Evolutionary conservation across 2,329 filamentous ascomycete genomes (phyloP), one percentile per base, ranked within the genome.

Genomic region (Rasamsonia emersonii): DNA sequence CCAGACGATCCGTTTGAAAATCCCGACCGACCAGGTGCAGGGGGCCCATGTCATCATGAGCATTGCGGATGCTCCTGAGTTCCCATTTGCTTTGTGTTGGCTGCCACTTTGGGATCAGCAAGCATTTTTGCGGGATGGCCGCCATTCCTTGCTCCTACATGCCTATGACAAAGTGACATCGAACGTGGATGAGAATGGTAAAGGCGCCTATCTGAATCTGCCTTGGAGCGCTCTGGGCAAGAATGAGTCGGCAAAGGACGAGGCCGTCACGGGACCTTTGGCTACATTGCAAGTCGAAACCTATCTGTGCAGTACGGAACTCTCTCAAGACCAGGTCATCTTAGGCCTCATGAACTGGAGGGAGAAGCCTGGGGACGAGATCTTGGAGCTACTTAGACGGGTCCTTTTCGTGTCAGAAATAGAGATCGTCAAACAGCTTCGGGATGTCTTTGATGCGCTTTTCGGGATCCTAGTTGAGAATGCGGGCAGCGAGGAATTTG

Each of bases 341-440:
- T 65, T 95, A 11, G 82, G 85, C 10, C 67, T 98, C 16, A 62
- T 96, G 19, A 84, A 80, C 46, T 96, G 91, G 91, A 85, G 77
- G 50, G 81, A 89, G 9, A 71, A 79, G 24, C 69, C 79, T 0
- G 72, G 78, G 27, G 77, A 79, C 17, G 77, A 88, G 20, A 68
- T 96, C 2, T 69, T 83, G 1, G 70, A 77, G 15, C 65, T 93
- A 1, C 64, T 98, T 24, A 82, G 82, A 52, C 79, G 88, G 44
- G 75, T 96, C 29, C 79, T 88, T 13, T 96, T 96, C 44, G 88
- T 98, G 1, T 84, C 91, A 0, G 91, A 98, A 54, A 94, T 96
- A 35, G 93, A 98, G 59, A 84, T 98, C 19, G 91, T 98, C 40
- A 98, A 96, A 64, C 72, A 96, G 24, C 66, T 96, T 5, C 82